Base-by-base conservation (phyloP, 371 early-diverging fungal species). In the Mucor mucedo region DNA sequence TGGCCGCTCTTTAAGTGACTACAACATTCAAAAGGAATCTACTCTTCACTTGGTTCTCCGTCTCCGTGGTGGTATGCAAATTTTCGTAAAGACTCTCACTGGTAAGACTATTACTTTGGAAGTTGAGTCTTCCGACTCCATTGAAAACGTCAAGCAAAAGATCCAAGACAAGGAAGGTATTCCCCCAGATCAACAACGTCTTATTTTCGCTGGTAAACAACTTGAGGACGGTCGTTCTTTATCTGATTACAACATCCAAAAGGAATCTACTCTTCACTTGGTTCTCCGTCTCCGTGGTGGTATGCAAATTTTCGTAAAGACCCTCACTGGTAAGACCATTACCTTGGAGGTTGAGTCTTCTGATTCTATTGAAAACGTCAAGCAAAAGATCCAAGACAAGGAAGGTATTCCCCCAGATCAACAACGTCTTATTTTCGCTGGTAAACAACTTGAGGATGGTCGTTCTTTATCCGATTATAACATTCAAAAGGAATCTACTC, bases 181-280 rank as follows among this genome's bases (percentile, higher is more conserved):
- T 74, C 98, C 99, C 58, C 98, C 98, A 67, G 98, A 98, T 82
- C 99, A 99, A 87, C 99, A 99, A 86, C 96, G 98, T 71, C 89
- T 98, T 49, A 99, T 99, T 72, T 98, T 99, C 76, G 98, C 98
- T 77, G 99, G 97, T 70, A 98, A 98, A 85, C 98, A 99, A 85
- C 90, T 99, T 56, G 97, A 97, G 80, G 97, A 97, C 79, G 97
- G 95, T 55, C 94, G 95, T 74, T 82, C 85, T 50, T 83, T 91
- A 13, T 83, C 87, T 41, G 91, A 91, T 76, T 91, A 91, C 76
- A 91, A 90, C 81, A 91, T 89, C 82, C 92, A 91, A 78, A 90
- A 90, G 79, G 97, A 97, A 83, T 96, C 96, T 44, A 98, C 98
- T 69, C 91, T 98, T 59, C 98, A 98, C 84, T 82, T 98, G 64